phyloP scores from a whole-genome alignment of 495 filamentous ascomycete species.

The Aspergillus egyptiacus region DNA sequence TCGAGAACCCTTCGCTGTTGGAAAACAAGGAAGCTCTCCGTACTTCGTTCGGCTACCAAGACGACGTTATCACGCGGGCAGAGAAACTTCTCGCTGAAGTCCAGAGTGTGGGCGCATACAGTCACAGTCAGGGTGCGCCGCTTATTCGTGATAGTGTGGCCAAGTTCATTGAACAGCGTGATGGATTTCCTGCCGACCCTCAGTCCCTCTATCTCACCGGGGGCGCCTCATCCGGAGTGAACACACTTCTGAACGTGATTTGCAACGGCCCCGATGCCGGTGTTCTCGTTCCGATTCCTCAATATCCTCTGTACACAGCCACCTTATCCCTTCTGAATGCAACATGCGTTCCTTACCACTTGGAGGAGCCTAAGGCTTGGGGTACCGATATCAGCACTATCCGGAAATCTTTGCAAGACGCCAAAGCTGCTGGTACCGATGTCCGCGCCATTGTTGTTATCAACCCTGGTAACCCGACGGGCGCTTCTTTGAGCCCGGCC shows the following conservation, averaged over 20 bases:
- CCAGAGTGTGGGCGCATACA: conserved; percentile 93
- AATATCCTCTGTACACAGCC: conserved; percentile 97
- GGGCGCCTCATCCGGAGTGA: conserved; percentile 91
- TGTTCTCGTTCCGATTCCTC: conserved; percentile 89
- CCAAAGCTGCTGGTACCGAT: conserved; percentile 68
- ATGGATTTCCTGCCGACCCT: conserved; percentile 76
- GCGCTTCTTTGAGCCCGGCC: conserved; percentile 68
- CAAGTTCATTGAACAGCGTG: conserved; percentile 83
- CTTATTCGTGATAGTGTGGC: conserved; percentile 84
- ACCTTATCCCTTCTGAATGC: conserved; percentile 83
- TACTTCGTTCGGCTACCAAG: conserved; percentile 67
- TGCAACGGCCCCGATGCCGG: conserved; percentile 73
- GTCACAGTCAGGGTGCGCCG: conserved; percentile 81
- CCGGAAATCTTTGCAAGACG: conserved; percentile 59
- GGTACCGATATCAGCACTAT: conserved; percentile 79
- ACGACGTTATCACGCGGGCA: conserved; percentile 82
- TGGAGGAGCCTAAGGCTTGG: conserved; percentile 82
- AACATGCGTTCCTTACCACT: conserved; percentile 81
- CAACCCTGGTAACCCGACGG: conserved; percentile 97
- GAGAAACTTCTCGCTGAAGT: conserved; percentile 70
- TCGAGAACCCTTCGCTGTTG: conserved; percentile 83
- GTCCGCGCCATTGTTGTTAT: conserved; percentile 92
- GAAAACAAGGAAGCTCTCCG: conserved; percentile 67
- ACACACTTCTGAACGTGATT: conserved; percentile 84
- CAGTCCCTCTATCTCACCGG: conserved; percentile 78